phyloP scores from a whole-genome alignment of 2,329 filamentous ascomycete species.

The Pseudocercospora ulei region DNA sequence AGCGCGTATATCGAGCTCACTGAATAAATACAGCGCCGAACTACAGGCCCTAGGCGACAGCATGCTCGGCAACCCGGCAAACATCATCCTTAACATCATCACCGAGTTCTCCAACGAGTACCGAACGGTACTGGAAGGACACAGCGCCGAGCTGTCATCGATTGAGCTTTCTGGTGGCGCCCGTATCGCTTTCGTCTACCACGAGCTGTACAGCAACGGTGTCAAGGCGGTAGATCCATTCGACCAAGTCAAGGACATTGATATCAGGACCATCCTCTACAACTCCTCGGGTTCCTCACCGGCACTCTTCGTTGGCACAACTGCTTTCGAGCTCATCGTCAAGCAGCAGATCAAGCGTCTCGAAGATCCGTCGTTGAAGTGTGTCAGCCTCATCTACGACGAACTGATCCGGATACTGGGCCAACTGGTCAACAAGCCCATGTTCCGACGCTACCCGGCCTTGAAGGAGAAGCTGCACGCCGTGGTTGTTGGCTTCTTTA shows the following conservation, averaged over 20 bases:
- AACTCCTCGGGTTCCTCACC: constrained; percentile 98
- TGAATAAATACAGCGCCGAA: constrained; percentile 83
- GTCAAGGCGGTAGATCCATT: constrained; percentile 97
- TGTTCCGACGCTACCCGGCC: constrained; percentile 85
- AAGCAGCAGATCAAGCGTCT: constrained; percentile 97
- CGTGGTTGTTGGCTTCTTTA: constrained; percentile 90
- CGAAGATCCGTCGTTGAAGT: constrained; percentile 94
- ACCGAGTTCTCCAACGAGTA: constrained; percentile 98
- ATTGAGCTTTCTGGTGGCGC: constrained; percentile 90
- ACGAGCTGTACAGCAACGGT: constrained; percentile 95
- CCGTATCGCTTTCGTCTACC: constrained; percentile 98
- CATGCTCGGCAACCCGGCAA: constrained; percentile 88
- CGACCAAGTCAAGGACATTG: constrained; percentile 91
- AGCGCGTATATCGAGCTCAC: constrained; percentile 81
- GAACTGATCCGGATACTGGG: constrained; percentile 91
- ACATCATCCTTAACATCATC: constrained; percentile 96
- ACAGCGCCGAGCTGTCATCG: constrained; percentile 91
- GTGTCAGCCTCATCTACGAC: constrained; percentile 92
- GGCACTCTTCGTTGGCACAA: constrained; percentile 91
- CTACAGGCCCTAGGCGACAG: constrained; percentile 78
- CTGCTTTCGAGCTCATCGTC: constrained; percentile 95
- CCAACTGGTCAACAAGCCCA: constrained; percentile 74
- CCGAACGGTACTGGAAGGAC: constrained; percentile 88
- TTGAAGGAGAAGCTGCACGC: constrained; percentile 95
- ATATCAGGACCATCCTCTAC: constrained; percentile 93